Percentiles rank a stretch among this genome's conserved stretches.
phyloP scores from a whole-genome alignment of 2,329 filamentous ascomycete genomes.

The Penicillium freii region DNA sequence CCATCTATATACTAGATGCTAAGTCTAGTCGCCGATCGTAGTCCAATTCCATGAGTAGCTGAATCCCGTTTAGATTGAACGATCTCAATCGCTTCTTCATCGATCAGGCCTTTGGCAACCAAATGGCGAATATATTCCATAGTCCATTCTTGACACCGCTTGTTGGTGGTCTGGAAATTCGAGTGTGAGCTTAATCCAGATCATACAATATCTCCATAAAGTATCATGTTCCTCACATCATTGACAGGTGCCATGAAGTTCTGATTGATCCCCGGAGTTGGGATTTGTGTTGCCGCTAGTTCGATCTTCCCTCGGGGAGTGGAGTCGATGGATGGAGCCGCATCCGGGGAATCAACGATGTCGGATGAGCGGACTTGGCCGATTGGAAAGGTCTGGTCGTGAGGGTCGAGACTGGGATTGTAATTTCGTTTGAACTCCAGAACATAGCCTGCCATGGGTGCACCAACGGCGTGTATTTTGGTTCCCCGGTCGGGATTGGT shows the following conservation, averaged over 20 bases:
- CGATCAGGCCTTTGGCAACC: conserved; percentile 23
- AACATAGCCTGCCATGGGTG: conserved; percentile 33
- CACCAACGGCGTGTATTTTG: conserved; percentile 33
- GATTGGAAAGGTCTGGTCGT: conserved; percentile 18
- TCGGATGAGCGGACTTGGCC: conserved; percentile 23
- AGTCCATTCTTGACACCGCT: conserved; percentile 36
- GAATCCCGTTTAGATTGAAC: conserved; percentile 33
- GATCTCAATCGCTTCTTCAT: conserved; percentile 21
- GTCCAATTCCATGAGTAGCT: conserved; percentile 29
- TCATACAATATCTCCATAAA: not conserved
- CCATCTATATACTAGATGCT: not conserved
- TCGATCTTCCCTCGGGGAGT: conserved; percentile 29
- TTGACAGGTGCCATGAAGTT: conserved; percentile 38
- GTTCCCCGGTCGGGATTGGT: conserved; percentile 21
- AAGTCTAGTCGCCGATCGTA: conserved; percentile 13
- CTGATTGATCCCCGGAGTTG: conserved; percentile 31
- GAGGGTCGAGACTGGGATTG: conserved; percentile 8
- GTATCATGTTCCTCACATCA: conserved; percentile 22
- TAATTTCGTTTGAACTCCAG: conserved; percentile 34
- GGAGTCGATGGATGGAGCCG: conserved; percentile 14
- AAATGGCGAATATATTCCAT: conserved; percentile 33
- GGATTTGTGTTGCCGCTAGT: conserved; percentile 27
- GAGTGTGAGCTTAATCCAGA: not conserved
- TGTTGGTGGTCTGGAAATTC: conserved; percentile 30
- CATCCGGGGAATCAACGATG: conserved; percentile 19